Percentiles rank a stretch among this genome's conserved stretches.
Evolutionary conservation across 352 stramenopile species (phyloP).

Genomic region (Pythium phragmiticola): DNA sequence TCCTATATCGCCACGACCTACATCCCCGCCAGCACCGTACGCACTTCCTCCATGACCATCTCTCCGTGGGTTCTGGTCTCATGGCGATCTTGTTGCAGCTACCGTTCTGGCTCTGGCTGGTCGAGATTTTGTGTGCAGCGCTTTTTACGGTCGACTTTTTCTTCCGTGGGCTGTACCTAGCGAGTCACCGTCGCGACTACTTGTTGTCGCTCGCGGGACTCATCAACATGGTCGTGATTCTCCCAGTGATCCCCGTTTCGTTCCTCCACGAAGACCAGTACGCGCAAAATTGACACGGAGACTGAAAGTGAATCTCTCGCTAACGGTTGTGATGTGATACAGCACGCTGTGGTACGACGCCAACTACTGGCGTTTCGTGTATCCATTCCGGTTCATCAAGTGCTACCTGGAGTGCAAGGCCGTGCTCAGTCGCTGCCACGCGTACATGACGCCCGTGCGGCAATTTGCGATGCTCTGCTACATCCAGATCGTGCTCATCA

Average conservation of each 20-base stretch:
- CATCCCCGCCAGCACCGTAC: constrained; percentile 55
- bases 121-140: constrained; percentile 63
- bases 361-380: constrained; percentile 81
- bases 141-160: constrained; percentile 67
- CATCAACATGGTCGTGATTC: constrained; percentile 58
- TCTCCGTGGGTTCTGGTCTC: not conserved
- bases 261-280: constrained; percentile 80
- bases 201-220: constrained; percentile 57
- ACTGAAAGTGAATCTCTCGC: not conserved
- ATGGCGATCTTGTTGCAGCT: constrained; percentile 36
- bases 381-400: constrained; percentile 81
- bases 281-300: constrained; percentile 4
- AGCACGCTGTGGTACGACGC: constrained; percentile 80
- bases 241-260: constrained; percentile 74
- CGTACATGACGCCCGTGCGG: constrained; percentile 71
- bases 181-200: constrained; percentile 63
- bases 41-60: not conserved
- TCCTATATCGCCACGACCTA: constrained; percentile 83
- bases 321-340: not conserved
- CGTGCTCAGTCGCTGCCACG: constrained; percentile 77
- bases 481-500: constrained; percentile 76
- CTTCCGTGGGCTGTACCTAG: constrained; percentile 73
- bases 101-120: constrained; percentile 60
- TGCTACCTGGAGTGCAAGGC: constrained; percentile 74
- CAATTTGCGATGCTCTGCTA: constrained; percentile 85